Percentiles rank a stretch among this genome's conserved stretches.
Conservation (phyloP, 306 rosid genomes). For the Corylus heterophylla region DNA sequence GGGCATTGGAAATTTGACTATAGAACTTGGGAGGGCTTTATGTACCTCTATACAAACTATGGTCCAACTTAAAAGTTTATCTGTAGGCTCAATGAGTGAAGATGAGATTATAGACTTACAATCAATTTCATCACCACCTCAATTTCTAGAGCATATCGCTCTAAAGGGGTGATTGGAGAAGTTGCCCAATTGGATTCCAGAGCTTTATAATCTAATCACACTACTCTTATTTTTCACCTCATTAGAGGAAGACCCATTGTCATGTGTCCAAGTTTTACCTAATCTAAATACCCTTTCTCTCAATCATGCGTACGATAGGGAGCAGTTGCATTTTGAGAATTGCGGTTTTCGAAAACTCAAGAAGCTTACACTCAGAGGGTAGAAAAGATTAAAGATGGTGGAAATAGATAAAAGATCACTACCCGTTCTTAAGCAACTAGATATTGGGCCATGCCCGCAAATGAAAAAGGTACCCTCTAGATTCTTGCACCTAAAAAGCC, state of each 20-base stretch:
- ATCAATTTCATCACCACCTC: constrained; percentile 2
- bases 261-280: no score
- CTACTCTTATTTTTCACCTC: not conserved
- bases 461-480: constrained; percentile 6
- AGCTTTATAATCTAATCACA: constrained; percentile 13
- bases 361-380: not conserved
- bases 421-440: constrained; percentile 8
- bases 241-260: not conserved
- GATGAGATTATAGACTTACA: constrained; percentile 20
- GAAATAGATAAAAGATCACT: constrained; percentile 5
- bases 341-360: constrained; percentile 6
- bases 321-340: constrained; percentile 6
- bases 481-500: not conserved
- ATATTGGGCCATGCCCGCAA: not conserved
- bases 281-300: not conserved
- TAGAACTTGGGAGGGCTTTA: not conserved
- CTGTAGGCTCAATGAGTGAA: not conserved
- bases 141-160: constrained; percentile 2
- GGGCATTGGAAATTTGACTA: not conserved
- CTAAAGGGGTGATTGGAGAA: constrained; percentile 10
- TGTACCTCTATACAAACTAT: constrained; percentile 1
- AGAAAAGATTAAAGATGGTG: not conserved
- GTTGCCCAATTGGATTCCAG: constrained; percentile 20
- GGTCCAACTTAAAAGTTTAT: constrained; percentile 16
- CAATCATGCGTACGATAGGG: constrained; percentile 14